Conservation (phyloP, 371 early-diverging fungal species). For the Mortierella sp. region DNA sequence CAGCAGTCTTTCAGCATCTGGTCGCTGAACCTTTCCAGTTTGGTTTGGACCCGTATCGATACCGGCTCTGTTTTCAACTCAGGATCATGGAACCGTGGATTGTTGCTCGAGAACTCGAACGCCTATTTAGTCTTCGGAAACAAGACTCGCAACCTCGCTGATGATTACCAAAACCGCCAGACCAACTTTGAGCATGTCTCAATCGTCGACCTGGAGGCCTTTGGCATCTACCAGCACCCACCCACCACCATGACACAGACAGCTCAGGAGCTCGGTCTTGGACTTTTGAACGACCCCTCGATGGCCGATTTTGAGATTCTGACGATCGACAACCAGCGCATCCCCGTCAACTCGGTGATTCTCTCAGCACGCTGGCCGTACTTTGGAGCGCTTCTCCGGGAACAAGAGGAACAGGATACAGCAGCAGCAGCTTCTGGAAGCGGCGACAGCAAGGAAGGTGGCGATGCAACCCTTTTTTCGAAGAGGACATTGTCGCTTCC, state of each 20-base stretch:
- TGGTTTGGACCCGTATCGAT: constrained; percentile 79
- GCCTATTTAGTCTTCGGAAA: constrained; percentile 82
- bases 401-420: constrained; percentile 47
- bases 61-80: constrained; percentile 75
- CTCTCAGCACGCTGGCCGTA: constrained; percentile 78
- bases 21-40: constrained; percentile 76
- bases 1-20: constrained; percentile 81
- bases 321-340: constrained; percentile 68
- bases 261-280: constrained; percentile 77
- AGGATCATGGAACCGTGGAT: constrained; percentile 87
- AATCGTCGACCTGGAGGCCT: constrained; percentile 79
- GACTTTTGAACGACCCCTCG: constrained; percentile 75
- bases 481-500: constrained; percentile 68
- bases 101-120: constrained; percentile 72
- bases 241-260: constrained; percentile 67
- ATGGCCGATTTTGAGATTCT: constrained; percentile 79
- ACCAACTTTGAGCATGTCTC: constrained; percentile 84
- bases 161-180: constrained; percentile 85
- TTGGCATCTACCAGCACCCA: constrained; percentile 77
- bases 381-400: constrained; percentile 65
- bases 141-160: constrained; percentile 73
- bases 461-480: constrained; percentile 53
- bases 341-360: constrained; percentile 79
- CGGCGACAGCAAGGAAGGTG: constrained; percentile 7
- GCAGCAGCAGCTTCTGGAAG: constrained; percentile 21